phyloP scores from a whole-genome alignment of 257 asterid species.

The Eucommia ulmoides region DNA sequence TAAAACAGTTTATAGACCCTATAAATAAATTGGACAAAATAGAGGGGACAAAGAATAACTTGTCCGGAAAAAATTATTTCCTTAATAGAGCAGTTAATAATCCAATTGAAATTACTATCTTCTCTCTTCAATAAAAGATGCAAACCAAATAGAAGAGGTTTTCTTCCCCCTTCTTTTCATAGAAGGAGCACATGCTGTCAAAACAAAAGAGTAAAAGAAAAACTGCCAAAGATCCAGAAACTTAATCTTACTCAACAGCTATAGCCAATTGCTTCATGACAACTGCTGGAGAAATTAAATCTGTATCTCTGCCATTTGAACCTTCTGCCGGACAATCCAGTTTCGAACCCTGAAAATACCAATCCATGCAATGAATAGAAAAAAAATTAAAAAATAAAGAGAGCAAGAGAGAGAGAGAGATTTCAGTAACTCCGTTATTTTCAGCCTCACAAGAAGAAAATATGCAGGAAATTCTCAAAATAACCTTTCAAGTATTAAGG shows the following conservation, averaged over 20 bases:
- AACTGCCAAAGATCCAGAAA: conserved; percentile 4
- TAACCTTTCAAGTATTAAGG: no score
- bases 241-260: conserved; percentile 68
- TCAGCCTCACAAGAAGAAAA: no score
- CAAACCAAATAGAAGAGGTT: background rate
- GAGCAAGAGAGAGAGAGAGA: no score
- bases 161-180: no score
- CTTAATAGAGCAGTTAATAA: no score
- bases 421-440: no score
- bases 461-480: no score
- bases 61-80: background rate
- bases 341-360: conserved; percentile 47
- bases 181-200: no score
- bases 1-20: conserved; percentile 7
- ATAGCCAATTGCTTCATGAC: conserved; percentile 79
- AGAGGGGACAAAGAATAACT: background rate
- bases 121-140: background rate
- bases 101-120: no score
- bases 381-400: no score
- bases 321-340: conserved; percentile 28
- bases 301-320: conserved; percentile 30
- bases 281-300: conserved; percentile 56
- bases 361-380: conserved; percentile 5
- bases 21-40: background rate
- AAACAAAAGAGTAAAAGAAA: no score